Base-by-base conservation (phyloP, 306 rosid genomes). In the Dryas drummondii region DNA sequence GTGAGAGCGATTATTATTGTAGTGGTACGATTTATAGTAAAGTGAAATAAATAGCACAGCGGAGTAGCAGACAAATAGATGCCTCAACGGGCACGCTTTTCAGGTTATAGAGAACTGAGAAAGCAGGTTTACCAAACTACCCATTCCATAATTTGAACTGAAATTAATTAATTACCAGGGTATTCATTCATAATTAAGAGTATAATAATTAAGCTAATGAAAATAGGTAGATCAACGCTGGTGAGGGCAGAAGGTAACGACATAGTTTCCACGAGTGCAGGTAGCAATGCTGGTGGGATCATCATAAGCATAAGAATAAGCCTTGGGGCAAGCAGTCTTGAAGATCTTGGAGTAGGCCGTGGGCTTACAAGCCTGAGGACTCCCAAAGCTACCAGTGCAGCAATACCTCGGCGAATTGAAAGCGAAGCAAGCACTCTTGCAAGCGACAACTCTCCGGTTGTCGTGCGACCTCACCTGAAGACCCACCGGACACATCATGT, bases 281-380 rank as follows among this genome's bases (percentile, higher is more conserved):
- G 98, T 94, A 3, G 93, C 86, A 52, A 94, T 88, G 76, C 98
- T 94, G 16, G 97, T 94, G 3, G 98, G 98, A 81, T 94, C 98
- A 70, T 94, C 98, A 2, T 94, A 94, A 53, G 98, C 98, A 67
- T 91, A 94, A 9, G 97, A 91, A 42, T 94, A 90, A 22, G 97
- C 97, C 70, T 84, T 94, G 0, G 98, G 98, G 74, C 98, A 94
- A 0, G 98, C 98, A 4, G 88, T 71, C 84, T 94, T 90, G 80
- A 94, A 94, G 57, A 94, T 91, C 82, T 77, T 82, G 0, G 98
- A 94, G 44, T 94, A 91, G 0, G 88, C 98, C 0, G 98, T 94
- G 9, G 98, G 97, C 84, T 85, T 88, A 58, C 98, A 91, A 54
- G 94, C 51, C 87, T 91, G 97, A 0, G 97, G 97, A 68, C 77